phyloP scores from a whole-genome alignment of 148 eudicot species.

The Rhododendron kiyosumense region DNA sequence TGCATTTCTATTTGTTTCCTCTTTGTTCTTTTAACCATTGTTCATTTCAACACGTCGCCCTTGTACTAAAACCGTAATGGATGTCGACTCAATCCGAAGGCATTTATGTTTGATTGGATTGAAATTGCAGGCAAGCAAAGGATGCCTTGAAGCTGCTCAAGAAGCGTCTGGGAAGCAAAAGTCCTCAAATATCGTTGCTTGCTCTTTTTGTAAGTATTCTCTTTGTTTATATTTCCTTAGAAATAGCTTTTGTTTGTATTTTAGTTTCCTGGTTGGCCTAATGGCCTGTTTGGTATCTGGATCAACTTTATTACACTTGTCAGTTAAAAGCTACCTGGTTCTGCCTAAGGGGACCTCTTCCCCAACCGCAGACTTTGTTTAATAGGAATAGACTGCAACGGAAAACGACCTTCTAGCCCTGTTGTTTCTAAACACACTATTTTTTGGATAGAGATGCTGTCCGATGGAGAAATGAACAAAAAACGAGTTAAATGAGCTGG shows the following conservation, averaged over 20 bases:
- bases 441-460: not conserved
- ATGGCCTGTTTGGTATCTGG: not conserved
- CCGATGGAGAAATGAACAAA: not conserved
- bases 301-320: not conserved
- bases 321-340: not conserved
- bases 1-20: not conserved
- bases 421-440: not conserved
- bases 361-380: not conserved
- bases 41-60: not conserved
- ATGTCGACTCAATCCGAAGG: not conserved
- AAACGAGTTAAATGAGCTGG: not conserved
- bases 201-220: slow-evolving; percentile 66
- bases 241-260: not conserved
- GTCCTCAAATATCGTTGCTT: slow-evolving; percentile 73
- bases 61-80: not conserved
- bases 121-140: slow-evolving; percentile 74
- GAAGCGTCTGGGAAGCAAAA: slow-evolving; percentile 73
- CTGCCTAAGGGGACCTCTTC: not conserved
- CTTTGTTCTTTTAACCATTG: not conserved
- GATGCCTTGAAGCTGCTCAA: slow-evolving; percentile 81
- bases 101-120: slow-evolving; percentile 3
- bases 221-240: not conserved
- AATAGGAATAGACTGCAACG: not conserved
- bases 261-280: not conserved
- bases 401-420: not conserved